These are phyloP conservation scores for Immersiella caudata DNA, from an alignment of 495 filamentous ascomycete species.

Conservation along the genomic window DNA sequence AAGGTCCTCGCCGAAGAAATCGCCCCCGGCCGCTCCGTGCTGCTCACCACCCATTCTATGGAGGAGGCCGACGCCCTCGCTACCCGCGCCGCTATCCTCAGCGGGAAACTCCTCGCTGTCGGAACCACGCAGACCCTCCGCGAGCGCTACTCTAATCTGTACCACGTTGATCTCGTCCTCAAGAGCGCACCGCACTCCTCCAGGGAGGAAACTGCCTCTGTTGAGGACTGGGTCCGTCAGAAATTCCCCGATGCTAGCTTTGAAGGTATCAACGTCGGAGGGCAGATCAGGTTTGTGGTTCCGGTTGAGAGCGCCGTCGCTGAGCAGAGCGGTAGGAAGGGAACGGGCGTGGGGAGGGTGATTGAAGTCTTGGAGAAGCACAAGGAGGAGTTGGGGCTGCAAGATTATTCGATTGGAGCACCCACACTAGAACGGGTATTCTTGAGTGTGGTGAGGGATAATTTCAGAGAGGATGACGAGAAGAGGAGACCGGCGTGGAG, in stretches of 20 bases:
- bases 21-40: slow-evolving; percentile 58
- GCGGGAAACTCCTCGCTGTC: slow-evolving; percentile 63
- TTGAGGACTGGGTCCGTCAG: slow-evolving; percentile 61
- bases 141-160: slow-evolving; percentile 59
- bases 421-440: slow-evolving; percentile 85
- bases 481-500: slow-evolving; percentile 23
- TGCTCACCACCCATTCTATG: slow-evolving; percentile 74
- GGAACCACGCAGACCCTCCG: slow-evolving; percentile 64
- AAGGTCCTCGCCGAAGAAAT: slow-evolving; percentile 58
- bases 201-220: slow-evolving; percentile 60
- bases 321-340: slow-evolving; percentile 6
- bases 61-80: slow-evolving; percentile 75
- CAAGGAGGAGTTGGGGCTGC: slow-evolving; percentile 65
- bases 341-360: slow-evolving; percentile 41
- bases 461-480: slow-evolving; percentile 70
- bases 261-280: slow-evolving; percentile 73
- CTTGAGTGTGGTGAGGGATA: slow-evolving; percentile 71
- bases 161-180: slow-evolving; percentile 71
- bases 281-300: slow-evolving; percentile 76
- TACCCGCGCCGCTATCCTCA: slow-evolving; percentile 67
- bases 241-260: slow-evolving; percentile 60
- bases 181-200: slow-evolving; percentile 67
- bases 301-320: slow-evolving; percentile 43
- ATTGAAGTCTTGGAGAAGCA: slow-evolving; percentile 58
- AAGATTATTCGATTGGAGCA: slow-evolving; percentile 74